phyloP scores from a whole-genome alignment of 2,329 filamentous ascomycete species.

The Ascocoryne sarcoides region DNA sequence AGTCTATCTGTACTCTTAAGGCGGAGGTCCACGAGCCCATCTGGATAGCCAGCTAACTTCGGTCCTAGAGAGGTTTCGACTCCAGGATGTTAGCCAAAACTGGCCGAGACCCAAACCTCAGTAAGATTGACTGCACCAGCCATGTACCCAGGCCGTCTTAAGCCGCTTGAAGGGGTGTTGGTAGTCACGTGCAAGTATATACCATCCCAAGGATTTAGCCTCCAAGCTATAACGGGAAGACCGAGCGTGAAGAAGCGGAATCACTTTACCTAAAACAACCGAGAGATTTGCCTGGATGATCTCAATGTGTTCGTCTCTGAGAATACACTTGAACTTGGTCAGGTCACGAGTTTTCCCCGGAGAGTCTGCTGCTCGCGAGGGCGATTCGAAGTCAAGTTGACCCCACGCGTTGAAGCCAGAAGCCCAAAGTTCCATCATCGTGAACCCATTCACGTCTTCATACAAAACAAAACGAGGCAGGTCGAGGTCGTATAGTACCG shows the following conservation, averaged over 20 bases:
- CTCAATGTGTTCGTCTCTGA: constrained; percentile 31
- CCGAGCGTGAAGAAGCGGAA: not conserved
- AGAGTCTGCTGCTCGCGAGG: no score
- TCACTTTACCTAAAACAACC: constrained; percentile 39
- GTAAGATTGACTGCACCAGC: no score
- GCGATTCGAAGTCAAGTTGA: constrained; percentile 41
- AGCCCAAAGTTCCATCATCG: constrained; percentile 41
- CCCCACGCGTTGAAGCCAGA: constrained; percentile 51
- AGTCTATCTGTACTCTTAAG: constrained; percentile 20
- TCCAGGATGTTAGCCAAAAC: no score
- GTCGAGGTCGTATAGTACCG: no score
- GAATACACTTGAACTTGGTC: constrained; percentile 34
- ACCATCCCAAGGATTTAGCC: no score
- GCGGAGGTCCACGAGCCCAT: constrained; percentile 16
- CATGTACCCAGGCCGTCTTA: no score
- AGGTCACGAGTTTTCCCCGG: constrained; percentile 38
- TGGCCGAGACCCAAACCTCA: no score
- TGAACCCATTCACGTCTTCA: no score
- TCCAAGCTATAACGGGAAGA: no score
- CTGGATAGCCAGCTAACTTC: constrained; percentile 24
- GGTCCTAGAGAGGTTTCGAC: constrained; percentile 19
- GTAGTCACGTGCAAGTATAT: no score
- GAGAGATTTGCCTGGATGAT: constrained; percentile 31
- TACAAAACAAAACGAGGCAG: no score
- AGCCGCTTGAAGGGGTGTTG: no score